Conservation (phyloP, 164 flowering plant genomes). For the Aristolochia contorta region DNA sequence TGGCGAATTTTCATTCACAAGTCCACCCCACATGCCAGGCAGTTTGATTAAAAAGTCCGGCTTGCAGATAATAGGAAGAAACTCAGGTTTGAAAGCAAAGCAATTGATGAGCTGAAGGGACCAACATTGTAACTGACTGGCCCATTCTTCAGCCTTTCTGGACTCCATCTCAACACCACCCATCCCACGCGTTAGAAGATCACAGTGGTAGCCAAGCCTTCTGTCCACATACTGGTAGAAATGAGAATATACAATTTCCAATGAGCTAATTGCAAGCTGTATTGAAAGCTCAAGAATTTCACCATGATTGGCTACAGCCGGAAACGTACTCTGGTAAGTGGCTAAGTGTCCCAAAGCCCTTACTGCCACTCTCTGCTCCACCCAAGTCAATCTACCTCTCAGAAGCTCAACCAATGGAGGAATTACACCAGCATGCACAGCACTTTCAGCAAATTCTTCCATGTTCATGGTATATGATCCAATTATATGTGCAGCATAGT, state of each 20-base stretch:
- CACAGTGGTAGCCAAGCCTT: conserved; percentile 89
- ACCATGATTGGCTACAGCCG: conserved; percentile 74
- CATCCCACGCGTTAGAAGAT: conserved; percentile 98
- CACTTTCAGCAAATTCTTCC: conserved; percentile 92
- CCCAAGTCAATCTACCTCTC: conserved; percentile 96
- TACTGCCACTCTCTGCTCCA: conserved; percentile 96
- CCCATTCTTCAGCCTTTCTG: conserved; percentile 99
- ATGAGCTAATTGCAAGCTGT: conserved; percentile 84
- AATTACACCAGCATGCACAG: conserved; percentile 87
- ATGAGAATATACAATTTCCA: conserved; percentile 91
- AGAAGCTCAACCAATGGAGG: conserved; percentile 88
- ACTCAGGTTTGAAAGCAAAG: conserved; percentile 93
- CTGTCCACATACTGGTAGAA: conserved; percentile 79
- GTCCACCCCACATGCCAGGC: conserved; percentile 99
- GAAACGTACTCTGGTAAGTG: conserved; percentile 78
- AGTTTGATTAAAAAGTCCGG: conserved; percentile 72
- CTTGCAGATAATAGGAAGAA: conserved; percentile 84
- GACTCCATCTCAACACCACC: conserved; percentile 99
- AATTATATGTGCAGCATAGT: conserved; percentile 96
- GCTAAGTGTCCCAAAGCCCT: conserved; percentile 96
- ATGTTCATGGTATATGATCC: conserved; percentile 99
- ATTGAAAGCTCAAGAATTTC: conserved; percentile 93
- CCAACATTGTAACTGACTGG: conserved; percentile 98
- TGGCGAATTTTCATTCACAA: conserved; percentile 96
- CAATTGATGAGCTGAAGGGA: conserved; percentile 97